Conservation (phyloP, 495 filamentous ascomycete species). For the Poronia punctata region DNA sequence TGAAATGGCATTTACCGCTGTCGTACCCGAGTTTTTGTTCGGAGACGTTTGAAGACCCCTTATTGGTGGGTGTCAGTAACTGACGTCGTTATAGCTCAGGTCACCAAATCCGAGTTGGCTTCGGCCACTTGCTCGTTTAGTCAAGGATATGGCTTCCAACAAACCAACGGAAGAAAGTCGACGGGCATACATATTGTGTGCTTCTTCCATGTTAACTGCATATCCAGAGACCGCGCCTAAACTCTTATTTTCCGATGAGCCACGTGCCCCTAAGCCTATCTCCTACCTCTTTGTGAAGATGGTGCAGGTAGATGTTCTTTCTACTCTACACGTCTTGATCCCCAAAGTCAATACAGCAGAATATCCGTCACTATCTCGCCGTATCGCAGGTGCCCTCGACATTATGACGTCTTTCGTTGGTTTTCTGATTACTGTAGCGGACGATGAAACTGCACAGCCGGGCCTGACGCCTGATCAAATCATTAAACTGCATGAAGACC, state of each 20-base stretch:
- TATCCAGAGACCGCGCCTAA: slow-evolving; percentile 37
- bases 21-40: no score
- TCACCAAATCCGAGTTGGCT: slow-evolving; percentile 39
- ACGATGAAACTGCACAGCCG: slow-evolving; percentile 25
- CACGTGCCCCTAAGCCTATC: slow-evolving; percentile 41
- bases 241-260: slow-evolving; percentile 40
- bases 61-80: neutral
- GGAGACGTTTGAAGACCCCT: no score
- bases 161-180: slow-evolving; percentile 42
- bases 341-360: slow-evolving; percentile 41
- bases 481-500: slow-evolving; percentile 49
- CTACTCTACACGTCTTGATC: slow-evolving; percentile 54
- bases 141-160: slow-evolving; percentile 37
- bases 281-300: slow-evolving; percentile 55
- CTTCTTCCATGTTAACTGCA: slow-evolving; percentile 44
- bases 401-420: slow-evolving; percentile 52
- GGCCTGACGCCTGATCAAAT: slow-evolving; percentile 46
- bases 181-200: slow-evolving; percentile 42
- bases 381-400: slow-evolving; percentile 53
- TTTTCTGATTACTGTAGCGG: slow-evolving; percentile 44
- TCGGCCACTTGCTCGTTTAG: slow-evolving; percentile 26
- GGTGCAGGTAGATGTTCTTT: slow-evolving; percentile 53
- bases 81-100: slow-evolving; percentile 17
- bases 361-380: slow-evolving; percentile 42
- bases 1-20: no score